Conservation (phyloP, 169 alveolate species). For the Cryptosporidium parvum region DNA sequence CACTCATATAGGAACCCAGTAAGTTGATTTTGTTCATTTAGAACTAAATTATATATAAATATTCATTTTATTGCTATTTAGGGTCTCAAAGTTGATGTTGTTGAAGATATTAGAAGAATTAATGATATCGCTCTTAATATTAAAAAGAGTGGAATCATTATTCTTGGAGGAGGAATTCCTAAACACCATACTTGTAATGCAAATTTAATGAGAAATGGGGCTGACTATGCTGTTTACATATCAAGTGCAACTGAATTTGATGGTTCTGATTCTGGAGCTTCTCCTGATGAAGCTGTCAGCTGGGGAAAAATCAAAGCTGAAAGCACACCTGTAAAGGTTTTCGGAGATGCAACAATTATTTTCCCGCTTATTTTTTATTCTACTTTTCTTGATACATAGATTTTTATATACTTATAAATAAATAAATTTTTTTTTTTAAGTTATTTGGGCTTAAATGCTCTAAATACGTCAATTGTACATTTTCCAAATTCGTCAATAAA, state of each 20-base stretch:
- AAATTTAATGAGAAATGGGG: slow-evolving; percentile 98
- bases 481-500: slow-evolving; percentile 3
- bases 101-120: slow-evolving; percentile 92
- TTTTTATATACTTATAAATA: neutral
- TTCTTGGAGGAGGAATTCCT: slow-evolving; percentile 98
- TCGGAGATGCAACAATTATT: slow-evolving; percentile 94
- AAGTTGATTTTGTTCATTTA: slow-evolving; percentile 9
- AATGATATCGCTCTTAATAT: slow-evolving; percentile 94
- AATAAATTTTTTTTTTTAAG: neutral
- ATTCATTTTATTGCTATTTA: slow-evolving; percentile 5
- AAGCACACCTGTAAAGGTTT: slow-evolving; percentile 96
- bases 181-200: slow-evolving; percentile 99
- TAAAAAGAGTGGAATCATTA: slow-evolving; percentile 94
- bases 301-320: slow-evolving; percentile 99
- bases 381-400: slow-evolving; percentile 17
- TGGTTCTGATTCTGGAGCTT: slow-evolving; percentile 99
- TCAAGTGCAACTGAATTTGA: slow-evolving; percentile 97
- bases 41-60: neutral
- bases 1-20: slow-evolving; percentile 79
- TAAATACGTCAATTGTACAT: slow-evolving; percentile 46
- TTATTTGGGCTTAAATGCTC: slow-evolving; percentile 57
- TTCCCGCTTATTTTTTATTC: slow-evolving; percentile 89
- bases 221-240: slow-evolving; percentile 98
- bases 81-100: slow-evolving; percentile 95
- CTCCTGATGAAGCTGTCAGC: slow-evolving; percentile 99